A percentile compares a stretch with the other conserved stretches of the same genome.
phyloP scores from a whole-genome alignment of 306 rosid species.

The Cicer pinnatifidum region DNA sequence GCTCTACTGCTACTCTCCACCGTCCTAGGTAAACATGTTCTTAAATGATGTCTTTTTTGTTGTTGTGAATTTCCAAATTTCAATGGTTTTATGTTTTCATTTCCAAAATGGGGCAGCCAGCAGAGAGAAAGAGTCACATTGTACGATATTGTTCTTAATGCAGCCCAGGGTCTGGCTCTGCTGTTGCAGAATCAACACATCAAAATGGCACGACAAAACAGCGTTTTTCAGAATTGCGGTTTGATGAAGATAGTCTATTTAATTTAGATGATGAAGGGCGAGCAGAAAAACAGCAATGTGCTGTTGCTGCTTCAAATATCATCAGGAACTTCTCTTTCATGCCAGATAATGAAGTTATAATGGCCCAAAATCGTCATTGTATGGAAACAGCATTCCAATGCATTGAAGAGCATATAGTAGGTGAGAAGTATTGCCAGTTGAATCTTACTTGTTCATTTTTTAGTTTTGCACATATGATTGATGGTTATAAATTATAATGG shows the following conservation, averaged over 20 bases:
- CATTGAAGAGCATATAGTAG: slow-evolving; percentile 74
- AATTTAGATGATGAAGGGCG: slow-evolving; percentile 93
- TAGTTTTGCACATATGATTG: slow-evolving; percentile 4
- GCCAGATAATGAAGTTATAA: slow-evolving; percentile 94
- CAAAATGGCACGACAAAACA: slow-evolving; percentile 60
- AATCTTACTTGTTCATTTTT: slow-evolving; percentile 27
- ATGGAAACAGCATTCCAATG: slow-evolving; percentile 91
- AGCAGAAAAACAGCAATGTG: slow-evolving; percentile 87
- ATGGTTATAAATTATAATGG: neutral
- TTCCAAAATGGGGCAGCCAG: slow-evolving; percentile 4
- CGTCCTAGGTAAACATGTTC: slow-evolving; percentile 63
- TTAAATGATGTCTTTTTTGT: neutral
- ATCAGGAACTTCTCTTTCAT: slow-evolving; percentile 95
- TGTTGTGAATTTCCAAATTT: slow-evolving; percentile 37
- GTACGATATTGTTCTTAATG: slow-evolving; percentile 36
- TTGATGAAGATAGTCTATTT: slow-evolving; percentile 87
- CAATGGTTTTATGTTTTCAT: slow-evolving; percentile 6
- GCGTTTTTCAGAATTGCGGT: slow-evolving; percentile 77
- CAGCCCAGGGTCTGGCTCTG: slow-evolving; percentile 67
- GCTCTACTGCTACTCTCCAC: slow-evolving; percentile 58
- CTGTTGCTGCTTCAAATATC: slow-evolving; percentile 92
- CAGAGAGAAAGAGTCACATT: slow-evolving; percentile 49
- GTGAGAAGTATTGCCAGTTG: slow-evolving; percentile 50
- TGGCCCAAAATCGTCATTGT: slow-evolving; percentile 95
- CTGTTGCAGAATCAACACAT: slow-evolving; percentile 56